These are phyloP conservation scores for Liquidambar formosana DNA, from an alignment of 164 flowering plant species.

Conservation along the genomic window DNA sequence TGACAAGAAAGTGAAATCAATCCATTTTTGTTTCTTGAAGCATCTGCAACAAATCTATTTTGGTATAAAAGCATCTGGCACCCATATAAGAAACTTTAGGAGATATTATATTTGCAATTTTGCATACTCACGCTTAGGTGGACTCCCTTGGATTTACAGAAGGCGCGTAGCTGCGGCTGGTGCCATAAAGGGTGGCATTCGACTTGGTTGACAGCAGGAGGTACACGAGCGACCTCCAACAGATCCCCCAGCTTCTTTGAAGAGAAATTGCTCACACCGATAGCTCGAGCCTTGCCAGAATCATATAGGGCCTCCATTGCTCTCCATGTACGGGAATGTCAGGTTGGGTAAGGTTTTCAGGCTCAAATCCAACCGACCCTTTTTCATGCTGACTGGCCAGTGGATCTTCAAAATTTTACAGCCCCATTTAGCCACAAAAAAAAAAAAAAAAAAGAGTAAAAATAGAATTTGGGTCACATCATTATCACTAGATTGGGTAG, in stretches of 20 bases:
- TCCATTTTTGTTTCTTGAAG: too few species aligned
- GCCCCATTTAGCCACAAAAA: not conserved
- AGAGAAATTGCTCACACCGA: slow-evolving; percentile 94
- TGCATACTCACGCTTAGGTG: slow-evolving; percentile 60
- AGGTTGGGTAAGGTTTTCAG: slow-evolving; percentile 48
- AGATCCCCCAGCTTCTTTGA: slow-evolving; percentile 73
- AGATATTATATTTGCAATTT: not conserved
- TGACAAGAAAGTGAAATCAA: not conserved
- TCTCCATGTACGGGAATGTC: slow-evolving; percentile 80
- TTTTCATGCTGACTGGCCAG: slow-evolving; percentile 81
- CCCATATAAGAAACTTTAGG: not conserved
- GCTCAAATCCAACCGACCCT: slow-evolving; percentile 45
- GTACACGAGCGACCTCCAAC: slow-evolving; percentile 64
- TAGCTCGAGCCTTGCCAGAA: slow-evolving; percentile 81
- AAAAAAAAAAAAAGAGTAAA: not conserved
- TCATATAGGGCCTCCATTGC: slow-evolving; percentile 89
- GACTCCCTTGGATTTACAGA: slow-evolving; percentile 71
- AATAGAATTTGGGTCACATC: too few species aligned
- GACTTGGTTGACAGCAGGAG: slow-evolving; percentile 92
- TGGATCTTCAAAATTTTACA: slow-evolving; percentile 56
- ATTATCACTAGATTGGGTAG: too few species aligned
- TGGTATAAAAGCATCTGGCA: too few species aligned
- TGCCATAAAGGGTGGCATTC: slow-evolving; percentile 88
- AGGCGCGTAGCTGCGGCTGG: slow-evolving; percentile 53
- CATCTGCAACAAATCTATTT: too few species aligned